A percentile compares a stretch with the other conserved stretches of the same genome.
Evolutionary conservation across 2,329 filamentous ascomycete genomes (phyloP).

Genomic region (Trichocomaceae sp.): DNA sequence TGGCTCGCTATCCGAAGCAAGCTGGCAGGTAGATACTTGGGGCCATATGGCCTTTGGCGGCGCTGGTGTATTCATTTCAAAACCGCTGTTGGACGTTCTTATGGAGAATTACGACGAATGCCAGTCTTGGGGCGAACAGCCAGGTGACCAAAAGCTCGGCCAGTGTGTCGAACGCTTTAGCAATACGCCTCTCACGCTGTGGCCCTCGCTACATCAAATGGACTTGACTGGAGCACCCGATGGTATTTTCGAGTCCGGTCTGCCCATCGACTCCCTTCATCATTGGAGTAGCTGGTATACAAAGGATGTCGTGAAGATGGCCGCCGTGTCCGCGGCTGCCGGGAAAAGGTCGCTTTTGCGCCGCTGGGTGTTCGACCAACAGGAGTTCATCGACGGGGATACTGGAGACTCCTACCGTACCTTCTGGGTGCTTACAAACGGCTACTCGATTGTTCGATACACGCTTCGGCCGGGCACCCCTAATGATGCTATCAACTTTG

Average conservation of each 20-base stretch:
- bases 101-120: slow-evolving; percentile 36
- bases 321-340: slow-evolving; percentile 34
- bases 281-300: slow-evolving; percentile 42
- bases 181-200: slow-evolving; percentile 34
- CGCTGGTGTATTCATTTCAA: slow-evolving; percentile 40
- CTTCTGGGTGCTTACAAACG: slow-evolving; percentile 41
- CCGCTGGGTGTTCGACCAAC: slow-evolving; percentile 40
- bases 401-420: slow-evolving; percentile 31
- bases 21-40: slow-evolving; percentile 39
- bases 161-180: slow-evolving; percentile 38
- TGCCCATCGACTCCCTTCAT: slow-evolving; percentile 39
- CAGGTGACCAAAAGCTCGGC: slow-evolving; percentile 39
- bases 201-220: slow-evolving; percentile 41
- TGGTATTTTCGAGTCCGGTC: slow-evolving; percentile 39
- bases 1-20: slow-evolving; percentile 38
- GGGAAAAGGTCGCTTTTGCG: slow-evolving; percentile 38
- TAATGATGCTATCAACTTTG: slow-evolving; percentile 38
- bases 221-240: slow-evolving; percentile 38
- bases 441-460: slow-evolving; percentile 39
- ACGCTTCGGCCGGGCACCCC: slow-evolving; percentile 31
- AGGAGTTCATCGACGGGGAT: slow-evolving; percentile 28
- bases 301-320: slow-evolving; percentile 42
- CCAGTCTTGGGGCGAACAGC: slow-evolving; percentile 37
- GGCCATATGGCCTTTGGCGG: slow-evolving; percentile 41
- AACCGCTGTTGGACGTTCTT: slow-evolving; percentile 33